Evolutionary conservation across 305 asterid genomes (phyloP).

Genomic region (Fraxinus greggii): DNA sequence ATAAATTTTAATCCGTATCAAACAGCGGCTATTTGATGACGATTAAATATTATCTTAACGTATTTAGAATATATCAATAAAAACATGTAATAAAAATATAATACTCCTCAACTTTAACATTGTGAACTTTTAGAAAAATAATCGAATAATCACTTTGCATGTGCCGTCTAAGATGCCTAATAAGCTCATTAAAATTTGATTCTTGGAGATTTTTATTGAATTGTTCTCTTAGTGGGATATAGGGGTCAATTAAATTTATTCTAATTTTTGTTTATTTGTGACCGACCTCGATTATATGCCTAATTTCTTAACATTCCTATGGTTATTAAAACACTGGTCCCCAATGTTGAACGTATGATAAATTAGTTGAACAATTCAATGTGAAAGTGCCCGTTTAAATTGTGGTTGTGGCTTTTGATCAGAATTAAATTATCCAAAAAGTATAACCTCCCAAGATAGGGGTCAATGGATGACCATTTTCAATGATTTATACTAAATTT

Average conservation of each 20-base stretch:
- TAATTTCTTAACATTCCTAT: background rate
- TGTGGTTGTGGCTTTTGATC: no score
- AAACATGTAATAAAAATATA: no score
- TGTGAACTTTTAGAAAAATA: no score
- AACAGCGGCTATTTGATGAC: no score
- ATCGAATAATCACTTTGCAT: no score
- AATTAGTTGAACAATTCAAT: background rate
- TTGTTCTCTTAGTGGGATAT: background rate
- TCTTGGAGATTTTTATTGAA: no score
- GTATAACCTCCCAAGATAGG: background rate
- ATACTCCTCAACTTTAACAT: no score
- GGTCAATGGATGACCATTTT: background rate
- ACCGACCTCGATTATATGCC: background rate
- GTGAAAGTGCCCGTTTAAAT: background rate
- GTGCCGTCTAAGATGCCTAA: no score
- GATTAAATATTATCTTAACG: background rate
- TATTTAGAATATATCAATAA: no score
- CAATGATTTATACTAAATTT: no score
- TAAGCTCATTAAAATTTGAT: no score
- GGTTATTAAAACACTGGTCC: background rate
- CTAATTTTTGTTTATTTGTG: background rate
- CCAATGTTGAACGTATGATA: background rate
- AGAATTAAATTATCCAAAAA: background rate
- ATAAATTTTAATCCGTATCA: no score
- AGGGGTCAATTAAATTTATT: background rate